These are phyloP conservation scores for Solanum acaule DNA, from an alignment of 257 asterid genomes.

Conservation along the genomic window DNA sequence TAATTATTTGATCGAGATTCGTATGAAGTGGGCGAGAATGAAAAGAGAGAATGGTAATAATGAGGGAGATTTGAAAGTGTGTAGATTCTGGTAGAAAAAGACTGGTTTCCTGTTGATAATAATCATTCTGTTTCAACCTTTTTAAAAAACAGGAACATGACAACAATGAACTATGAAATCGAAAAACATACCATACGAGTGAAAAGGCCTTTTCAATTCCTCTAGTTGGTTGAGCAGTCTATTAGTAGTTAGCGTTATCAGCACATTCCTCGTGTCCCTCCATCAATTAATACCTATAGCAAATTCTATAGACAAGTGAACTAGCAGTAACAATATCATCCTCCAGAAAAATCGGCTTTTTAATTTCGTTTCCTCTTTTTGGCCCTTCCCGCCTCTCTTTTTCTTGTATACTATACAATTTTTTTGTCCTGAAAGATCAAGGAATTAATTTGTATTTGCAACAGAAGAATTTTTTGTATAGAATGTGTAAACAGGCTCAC, in stretches of 20 bases:
- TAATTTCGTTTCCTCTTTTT: not conserved
- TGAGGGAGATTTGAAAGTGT: constrained; percentile 26
- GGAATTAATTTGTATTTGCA: not conserved
- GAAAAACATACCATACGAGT: constrained; percentile 8
- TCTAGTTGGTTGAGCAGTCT: constrained; percentile 44
- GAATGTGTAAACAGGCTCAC: constrained; percentile 4
- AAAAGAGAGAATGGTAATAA: constrained; percentile 16
- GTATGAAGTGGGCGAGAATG: not conserved
- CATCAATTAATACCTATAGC: constrained; percentile 8
- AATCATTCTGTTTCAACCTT: constrained; percentile 22
- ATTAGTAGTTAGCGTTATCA: constrained; percentile 10
- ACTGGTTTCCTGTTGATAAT: constrained; percentile 15
- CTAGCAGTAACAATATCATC: not conserved
- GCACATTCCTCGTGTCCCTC: constrained; percentile 9
- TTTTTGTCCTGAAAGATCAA: not conserved
- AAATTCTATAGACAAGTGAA: not conserved
- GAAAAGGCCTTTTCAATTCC: constrained; percentile 10
- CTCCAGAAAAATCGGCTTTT: not conserved
- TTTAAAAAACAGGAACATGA: constrained; percentile 9
- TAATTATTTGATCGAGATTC: not conserved
- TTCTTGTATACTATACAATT: not conserved
- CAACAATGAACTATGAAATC: constrained; percentile 10
- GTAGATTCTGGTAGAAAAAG: constrained; percentile 28
- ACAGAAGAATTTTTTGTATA: not conserved
- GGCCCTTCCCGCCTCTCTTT: not conserved